A percentile compares a stretch with the other conserved stretches of the same genome.
These are phyloP conservation scores for Magnusiomyces tetraspermus DNA, from an alignment of 1,139 yeast genomes.

Conservation along the genomic window DNA sequence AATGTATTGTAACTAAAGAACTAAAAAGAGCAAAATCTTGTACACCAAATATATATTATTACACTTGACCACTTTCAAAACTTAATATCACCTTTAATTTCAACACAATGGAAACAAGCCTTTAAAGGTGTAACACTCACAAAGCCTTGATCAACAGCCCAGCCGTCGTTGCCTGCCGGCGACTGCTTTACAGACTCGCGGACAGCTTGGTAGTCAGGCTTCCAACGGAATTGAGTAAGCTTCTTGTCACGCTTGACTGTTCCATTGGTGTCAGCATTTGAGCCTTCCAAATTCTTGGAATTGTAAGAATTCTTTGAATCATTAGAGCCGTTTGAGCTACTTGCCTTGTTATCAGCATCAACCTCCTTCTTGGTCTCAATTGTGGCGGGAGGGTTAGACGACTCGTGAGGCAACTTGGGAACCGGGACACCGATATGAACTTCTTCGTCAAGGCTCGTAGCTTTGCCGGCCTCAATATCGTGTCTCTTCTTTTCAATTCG, in stretches of 20 bases:
- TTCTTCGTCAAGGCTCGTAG: conserved; percentile 39
- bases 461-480: conserved; percentile 28
- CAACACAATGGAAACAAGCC: conserved; percentile 50
- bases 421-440: conserved; percentile 2
- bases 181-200: conserved; percentile 50
- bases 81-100: conserved; percentile 1
- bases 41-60: background rate
- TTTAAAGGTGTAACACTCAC: conserved; percentile 73
- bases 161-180: conserved; percentile 41
- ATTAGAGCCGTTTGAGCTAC: background rate
- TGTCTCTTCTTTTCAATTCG: background rate
- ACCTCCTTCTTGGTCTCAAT: conserved; percentile 19
- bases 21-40: background rate
- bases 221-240: conserved; percentile 53
- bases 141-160: conserved; percentile 36
- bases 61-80: background rate
- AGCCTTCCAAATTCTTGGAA: too few relatives aligned
- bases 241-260: conserved; percentile 1
- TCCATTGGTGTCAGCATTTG: conserved; percentile 14
- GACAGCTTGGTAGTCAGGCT: conserved; percentile 68
- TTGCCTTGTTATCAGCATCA: conserved; percentile 12
- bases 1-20: background rate
- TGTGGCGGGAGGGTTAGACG: background rate
- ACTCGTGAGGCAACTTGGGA: background rate
- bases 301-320: conserved; percentile 17